Conservation (phyloP, 192 early-diverging fungal genomes). For the Chytriomyces hyalinus region DNA sequence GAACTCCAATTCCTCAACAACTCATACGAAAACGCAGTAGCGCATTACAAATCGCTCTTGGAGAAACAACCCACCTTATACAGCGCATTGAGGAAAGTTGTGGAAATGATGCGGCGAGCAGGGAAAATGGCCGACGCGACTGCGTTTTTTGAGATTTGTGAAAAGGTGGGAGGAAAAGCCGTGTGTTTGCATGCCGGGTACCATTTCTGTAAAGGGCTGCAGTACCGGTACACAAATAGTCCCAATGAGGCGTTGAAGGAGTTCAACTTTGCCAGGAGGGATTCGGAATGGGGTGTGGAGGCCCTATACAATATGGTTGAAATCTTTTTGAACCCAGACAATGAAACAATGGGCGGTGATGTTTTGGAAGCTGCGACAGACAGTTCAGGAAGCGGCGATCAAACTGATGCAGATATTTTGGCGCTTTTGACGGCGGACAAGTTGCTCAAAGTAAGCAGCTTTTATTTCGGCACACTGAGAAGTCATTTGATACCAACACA, state of each 20-base stretch:
- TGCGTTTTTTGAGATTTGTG: slow-evolving; percentile 42
- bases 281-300: slow-evolving; percentile 54
- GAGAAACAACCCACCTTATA: slow-evolving; percentile 50
- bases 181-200: slow-evolving; percentile 51
- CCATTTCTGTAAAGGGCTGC: slow-evolving; percentile 60
- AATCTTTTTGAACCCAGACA: slow-evolving; percentile 63
- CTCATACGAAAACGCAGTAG: slow-evolving; percentile 44
- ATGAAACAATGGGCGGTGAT: slow-evolving; percentile 60
- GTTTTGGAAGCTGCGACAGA: slow-evolving; percentile 50
- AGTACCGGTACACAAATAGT: slow-evolving; percentile 54
- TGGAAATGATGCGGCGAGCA: slow-evolving; percentile 52
- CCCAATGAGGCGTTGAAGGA: slow-evolving; percentile 59
- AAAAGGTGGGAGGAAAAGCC: slow-evolving; percentile 38
- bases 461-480: neutral
- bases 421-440: slow-evolving; percentile 60
- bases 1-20: slow-evolving; percentile 54
- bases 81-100: slow-evolving; percentile 41
- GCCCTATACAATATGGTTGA: slow-evolving; percentile 59
- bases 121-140: slow-evolving; percentile 53
- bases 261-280: slow-evolving; percentile 53
- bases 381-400: slow-evolving; percentile 16
- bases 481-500: neutral
- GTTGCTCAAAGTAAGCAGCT: slow-evolving; percentile 52
- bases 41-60: slow-evolving; percentile 50
- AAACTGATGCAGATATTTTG: slow-evolving; percentile 54